These are phyloP conservation scores for Hanseniaspora lachancei DNA, from an alignment of 805 yeast genomes.

Conservation along the genomic window DNA sequence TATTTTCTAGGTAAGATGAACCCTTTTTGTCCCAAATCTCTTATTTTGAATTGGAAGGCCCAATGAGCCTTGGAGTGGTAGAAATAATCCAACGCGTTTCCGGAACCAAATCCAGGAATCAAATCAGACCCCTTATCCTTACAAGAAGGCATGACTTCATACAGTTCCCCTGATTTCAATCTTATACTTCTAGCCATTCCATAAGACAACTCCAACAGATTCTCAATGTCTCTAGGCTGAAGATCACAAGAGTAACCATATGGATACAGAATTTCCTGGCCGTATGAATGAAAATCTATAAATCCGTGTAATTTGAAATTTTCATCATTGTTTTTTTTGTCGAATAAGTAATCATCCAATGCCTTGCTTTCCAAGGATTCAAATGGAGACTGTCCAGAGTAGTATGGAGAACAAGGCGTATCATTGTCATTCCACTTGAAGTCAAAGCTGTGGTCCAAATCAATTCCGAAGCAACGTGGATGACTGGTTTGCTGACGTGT, in stretches of 20 bases:
- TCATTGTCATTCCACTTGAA: constrained; percentile 57
- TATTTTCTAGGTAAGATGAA: constrained; percentile 59
- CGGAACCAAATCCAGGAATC: constrained; percentile 63
- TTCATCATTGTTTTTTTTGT: constrained; percentile 20
- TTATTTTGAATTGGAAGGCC: constrained; percentile 71
- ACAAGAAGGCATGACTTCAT: constrained; percentile 66
- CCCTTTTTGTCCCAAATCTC: constrained; percentile 76
- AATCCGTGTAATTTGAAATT: constrained; percentile 60
- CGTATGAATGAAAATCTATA: constrained; percentile 71
- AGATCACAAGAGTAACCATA: constrained; percentile 68
- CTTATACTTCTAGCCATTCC: constrained; percentile 68
- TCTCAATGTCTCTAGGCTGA: constrained; percentile 67
- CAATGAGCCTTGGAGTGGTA: constrained; percentile 68
- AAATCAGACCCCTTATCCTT: constrained; percentile 63
- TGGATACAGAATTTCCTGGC: constrained; percentile 72
- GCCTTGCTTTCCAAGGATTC: constrained; percentile 48
- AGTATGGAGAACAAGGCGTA: constrained; percentile 71
- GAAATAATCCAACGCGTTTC: constrained; percentile 72
- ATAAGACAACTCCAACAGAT: constrained; percentile 65
- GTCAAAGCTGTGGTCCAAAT: constrained; percentile 73
- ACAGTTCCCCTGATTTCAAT: constrained; percentile 46
- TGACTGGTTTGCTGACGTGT: constrained; percentile 64
- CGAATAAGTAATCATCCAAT: constrained; percentile 36
- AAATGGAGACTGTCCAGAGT: constrained; percentile 61
- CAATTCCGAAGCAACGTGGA: constrained; percentile 66